phyloP scores from a whole-genome alignment of 495 filamentous ascomycete species.

The Pyrenula aspistea region DNA sequence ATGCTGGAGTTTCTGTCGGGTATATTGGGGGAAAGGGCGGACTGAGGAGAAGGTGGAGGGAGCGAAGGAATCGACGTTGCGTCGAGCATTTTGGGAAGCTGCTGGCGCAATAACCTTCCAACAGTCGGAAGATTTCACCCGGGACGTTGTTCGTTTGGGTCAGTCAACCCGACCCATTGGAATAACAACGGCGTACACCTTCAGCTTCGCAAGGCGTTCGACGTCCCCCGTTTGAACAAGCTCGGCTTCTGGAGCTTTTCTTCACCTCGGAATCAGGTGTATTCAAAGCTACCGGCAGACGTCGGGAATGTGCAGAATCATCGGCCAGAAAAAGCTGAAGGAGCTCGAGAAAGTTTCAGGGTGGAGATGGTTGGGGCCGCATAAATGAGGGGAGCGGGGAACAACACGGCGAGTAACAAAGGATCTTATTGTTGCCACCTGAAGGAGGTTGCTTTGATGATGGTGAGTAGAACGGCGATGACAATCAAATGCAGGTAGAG shows the following conservation, averaged over 20 bases:
- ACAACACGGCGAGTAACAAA: not conserved
- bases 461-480: not conserved
- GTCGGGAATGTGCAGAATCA: too few relatives aligned
- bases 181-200: not conserved
- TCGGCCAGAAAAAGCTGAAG: too few relatives aligned
- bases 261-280: too few relatives aligned
- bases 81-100: not conserved
- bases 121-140: not conserved
- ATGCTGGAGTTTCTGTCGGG: not conserved
- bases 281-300: too few relatives aligned
- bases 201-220: too few relatives aligned
- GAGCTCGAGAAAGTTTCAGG: not conserved
- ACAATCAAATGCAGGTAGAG: too few relatives aligned
- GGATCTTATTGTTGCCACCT: not conserved
- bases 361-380: not conserved
- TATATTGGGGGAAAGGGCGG: not conserved
- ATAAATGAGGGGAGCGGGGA: not conserved
- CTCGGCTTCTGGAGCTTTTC: too few relatives aligned
- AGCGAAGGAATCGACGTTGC: not conserved
- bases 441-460: not conserved
- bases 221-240: too few relatives aligned
- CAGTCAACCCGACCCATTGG: not conserved
- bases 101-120: too few relatives aligned
- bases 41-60: not conserved
- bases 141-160: not conserved